Evolutionary conservation across 331 rosid genomes (phyloP).

Genomic region (Pyrus hybrid): DNA sequence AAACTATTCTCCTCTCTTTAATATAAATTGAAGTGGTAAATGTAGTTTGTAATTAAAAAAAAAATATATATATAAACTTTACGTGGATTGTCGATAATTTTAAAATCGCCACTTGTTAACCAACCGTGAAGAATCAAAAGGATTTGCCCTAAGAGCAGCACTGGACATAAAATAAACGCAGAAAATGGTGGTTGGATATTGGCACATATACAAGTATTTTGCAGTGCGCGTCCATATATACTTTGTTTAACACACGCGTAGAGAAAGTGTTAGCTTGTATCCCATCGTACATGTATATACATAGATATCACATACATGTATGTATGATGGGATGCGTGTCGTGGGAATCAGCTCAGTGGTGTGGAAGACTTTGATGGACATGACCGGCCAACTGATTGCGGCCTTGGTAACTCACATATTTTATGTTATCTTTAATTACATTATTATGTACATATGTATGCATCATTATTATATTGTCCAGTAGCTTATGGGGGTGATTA

Average conservation of each 20-base stretch:
- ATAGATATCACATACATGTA: background rate
- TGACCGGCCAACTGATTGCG: conserved; percentile 9
- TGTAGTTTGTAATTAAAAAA: too few species aligned
- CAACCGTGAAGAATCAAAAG: background rate
- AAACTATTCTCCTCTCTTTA: too few species aligned
- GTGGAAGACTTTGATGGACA: conserved; percentile 7
- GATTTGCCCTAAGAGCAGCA: background rate
- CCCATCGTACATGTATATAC: background rate
- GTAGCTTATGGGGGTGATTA: background rate
- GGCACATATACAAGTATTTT: background rate
- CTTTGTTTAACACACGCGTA: background rate
- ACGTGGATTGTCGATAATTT: too few species aligned
- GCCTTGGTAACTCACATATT: background rate
- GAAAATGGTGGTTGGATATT: background rate
- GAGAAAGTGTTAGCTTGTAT: background rate
- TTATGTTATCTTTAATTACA: background rate
- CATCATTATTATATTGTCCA: background rate
- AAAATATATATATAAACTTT: too few species aligned
- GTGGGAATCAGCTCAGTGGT: background rate
- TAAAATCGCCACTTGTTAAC: background rate
- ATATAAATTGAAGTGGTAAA: too few species aligned
- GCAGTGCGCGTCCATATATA: background rate
- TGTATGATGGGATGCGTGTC: background rate
- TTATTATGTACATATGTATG: background rate
- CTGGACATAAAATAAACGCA: background rate